A percentile compares a stretch with the other conserved stretches of the same genome.
Conservation (phyloP, 75 land plant species). For the Pinus tabuliformis region DNA sequence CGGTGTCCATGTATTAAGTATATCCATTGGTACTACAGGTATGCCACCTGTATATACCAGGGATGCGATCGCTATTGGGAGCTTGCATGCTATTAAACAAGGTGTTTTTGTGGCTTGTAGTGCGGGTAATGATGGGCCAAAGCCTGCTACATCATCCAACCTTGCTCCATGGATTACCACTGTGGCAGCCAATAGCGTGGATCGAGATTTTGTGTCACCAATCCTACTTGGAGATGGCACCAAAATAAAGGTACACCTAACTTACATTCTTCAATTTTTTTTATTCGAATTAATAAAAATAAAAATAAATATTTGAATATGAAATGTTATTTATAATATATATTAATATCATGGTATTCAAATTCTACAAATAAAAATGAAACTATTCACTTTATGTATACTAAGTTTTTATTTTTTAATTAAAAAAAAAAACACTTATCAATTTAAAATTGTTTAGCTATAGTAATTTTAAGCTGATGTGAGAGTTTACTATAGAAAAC, state of each 20-base stretch:
- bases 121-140: conserved; percentile 73
- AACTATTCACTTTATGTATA: too few relatives aligned
- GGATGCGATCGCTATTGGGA: conserved; percentile 66
- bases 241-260: conserved; percentile 32
- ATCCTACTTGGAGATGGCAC: conserved; percentile 52
- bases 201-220: conserved; percentile 40
- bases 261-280: not conserved
- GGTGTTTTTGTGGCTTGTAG: conserved; percentile 52
- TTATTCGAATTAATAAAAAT: not conserved
- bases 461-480: too few relatives aligned
- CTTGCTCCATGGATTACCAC: conserved; percentile 81
- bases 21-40: conserved; percentile 57
- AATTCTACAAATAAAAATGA: too few relatives aligned
- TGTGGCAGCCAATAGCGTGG: conserved; percentile 73
- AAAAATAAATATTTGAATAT: not conserved
- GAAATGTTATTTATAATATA: not conserved
- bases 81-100: conserved; percentile 45
- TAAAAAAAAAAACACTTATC: not conserved
- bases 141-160: conserved; percentile 50
- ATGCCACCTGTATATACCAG: conserved; percentile 14
- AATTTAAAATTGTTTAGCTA: too few relatives aligned
- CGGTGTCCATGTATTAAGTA: conserved; percentile 69
- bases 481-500: too few relatives aligned
- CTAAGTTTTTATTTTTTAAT: not conserved
- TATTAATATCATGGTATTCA: not conserved